Evolutionary conservation across 192 early-diverging fungal genomes (phyloP), one percentile per base, ranked within the genome.

Genomic region (Linnemannia hyalina): DNA sequence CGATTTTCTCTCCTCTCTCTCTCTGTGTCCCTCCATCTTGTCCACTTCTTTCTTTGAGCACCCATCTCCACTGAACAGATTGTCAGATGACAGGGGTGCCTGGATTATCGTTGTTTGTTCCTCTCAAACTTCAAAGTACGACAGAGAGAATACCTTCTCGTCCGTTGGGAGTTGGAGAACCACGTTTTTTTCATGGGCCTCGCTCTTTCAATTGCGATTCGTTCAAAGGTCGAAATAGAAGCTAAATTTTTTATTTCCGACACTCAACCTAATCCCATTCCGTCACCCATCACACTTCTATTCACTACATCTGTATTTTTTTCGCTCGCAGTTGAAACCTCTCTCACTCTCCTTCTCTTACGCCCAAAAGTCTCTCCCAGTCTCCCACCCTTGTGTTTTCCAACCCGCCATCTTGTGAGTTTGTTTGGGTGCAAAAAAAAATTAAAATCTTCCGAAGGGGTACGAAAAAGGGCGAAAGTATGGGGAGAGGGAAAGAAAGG

Each of bases 181-280:
- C 74, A 75, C 74, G 74, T 75, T 75, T 75, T 75, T 75, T 75
- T 75, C 20, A 60, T 75, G 54, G 29, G 46, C 74, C 54, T 36
- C 71, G 40, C 69, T 20, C 41, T n/a, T 70, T 38, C 60, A 65
- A 65, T 32, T 65, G 11, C 26, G 8, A 29, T 65, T 26, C 2
- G 13, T 32, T 65, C 23, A 5, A 65, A 15, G n/a, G 60, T 32
- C 4, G 60, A 29, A 65, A 32, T 3, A 6, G 26, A 26, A n/a
- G 26, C 32, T 65, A 15, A 8, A 15, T 26, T 32, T 65, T 60
- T 3, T 60, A 60, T 32, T 65, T 65, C 60, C 29, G 60, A 65
- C 60, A n/a, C n/a, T n/a, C 60, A 29, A 65, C 11, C 23, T 26
- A 65, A 65, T 29, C 49, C 49, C 13, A 15, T 46, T 46, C 44